These are phyloP conservation scores for Entomortierella parvispora DNA, from an alignment of 192 early-diverging fungal species.

Conservation along the genomic window DNA sequence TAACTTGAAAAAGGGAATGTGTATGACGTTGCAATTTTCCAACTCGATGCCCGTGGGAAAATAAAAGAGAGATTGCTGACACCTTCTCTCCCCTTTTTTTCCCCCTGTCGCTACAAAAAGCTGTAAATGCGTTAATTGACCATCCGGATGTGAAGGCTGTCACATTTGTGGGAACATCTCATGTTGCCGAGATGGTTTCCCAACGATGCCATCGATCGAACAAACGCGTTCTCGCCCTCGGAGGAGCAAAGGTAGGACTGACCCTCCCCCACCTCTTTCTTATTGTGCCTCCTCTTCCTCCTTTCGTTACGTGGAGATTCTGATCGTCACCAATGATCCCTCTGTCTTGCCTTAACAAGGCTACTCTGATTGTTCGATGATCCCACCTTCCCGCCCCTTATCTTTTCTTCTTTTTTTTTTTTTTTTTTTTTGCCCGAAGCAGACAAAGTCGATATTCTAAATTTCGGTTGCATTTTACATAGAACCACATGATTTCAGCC, in stretches of 20 bases:
- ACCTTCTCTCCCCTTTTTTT: not conserved
- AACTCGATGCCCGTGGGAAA: not conserved
- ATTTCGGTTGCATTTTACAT: not conserved
- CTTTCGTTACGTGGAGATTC: no score
- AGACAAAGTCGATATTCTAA: no score
- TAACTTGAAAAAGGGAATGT: constrained; percentile 55
- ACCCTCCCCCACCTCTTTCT: no score
- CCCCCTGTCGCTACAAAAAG: not conserved
- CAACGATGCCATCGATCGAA: constrained; percentile 57
- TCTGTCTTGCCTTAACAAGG: not conserved
- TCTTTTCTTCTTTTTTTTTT: no score
- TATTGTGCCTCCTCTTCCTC: no score
- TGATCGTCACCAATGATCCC: no score
- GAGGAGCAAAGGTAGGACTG: constrained; percentile 63
- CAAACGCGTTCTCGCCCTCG: constrained; percentile 81
- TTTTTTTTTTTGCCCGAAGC: no score
- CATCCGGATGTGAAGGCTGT: constrained; percentile 74
- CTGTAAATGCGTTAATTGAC: constrained; percentile 66
- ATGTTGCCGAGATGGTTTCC: constrained; percentile 73
- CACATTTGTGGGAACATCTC: constrained; percentile 85
- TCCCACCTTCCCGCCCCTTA: not conserved
- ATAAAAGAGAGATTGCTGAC: not conserved
- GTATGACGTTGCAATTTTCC: not conserved
- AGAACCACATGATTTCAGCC: constrained; percentile 83
- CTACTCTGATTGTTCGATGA: not conserved